Percentiles rank a stretch among this genome's conserved stretches.
phyloP scores from a whole-genome alignment of 202 grass and related monocot genomes.

The Carex arenaria region DNA sequence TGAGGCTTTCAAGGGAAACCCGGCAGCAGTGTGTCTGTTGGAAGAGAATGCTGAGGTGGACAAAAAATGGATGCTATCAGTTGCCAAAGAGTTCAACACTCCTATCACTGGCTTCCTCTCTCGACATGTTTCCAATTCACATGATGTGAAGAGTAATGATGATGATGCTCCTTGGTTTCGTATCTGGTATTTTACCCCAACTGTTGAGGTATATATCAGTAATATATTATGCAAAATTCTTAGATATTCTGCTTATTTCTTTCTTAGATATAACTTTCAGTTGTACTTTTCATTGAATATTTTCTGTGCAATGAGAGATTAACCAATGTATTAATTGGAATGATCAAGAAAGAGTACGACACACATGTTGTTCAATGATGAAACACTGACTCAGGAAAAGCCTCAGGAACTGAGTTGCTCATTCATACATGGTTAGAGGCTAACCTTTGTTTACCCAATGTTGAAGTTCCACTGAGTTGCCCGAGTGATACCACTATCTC shows the following conservation, averaged over 20 bases:
- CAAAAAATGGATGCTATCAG: conserved; percentile 48
- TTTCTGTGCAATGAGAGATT: neutral
- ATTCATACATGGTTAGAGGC: neutral
- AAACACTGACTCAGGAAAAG: neutral
- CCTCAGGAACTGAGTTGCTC: neutral
- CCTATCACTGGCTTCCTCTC: conserved; percentile 32
- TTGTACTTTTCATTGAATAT: neutral
- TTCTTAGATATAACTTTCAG: neutral
- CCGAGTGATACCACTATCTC: neutral
- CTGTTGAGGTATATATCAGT: conserved; percentile 19
- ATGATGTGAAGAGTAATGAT: neutral
- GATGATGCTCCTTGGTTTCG: conserved; percentile 17
- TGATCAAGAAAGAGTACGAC: neutral
- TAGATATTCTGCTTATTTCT: neutral
- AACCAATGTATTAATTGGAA: neutral
- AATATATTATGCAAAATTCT: neutral
- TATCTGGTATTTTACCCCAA: conserved; percentile 51
- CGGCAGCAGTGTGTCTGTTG: conserved; percentile 49
- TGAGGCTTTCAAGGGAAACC: conserved; percentile 52
- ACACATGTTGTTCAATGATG: neutral
- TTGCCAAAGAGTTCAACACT: conserved; percentile 56
- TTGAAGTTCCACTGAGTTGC: neutral
- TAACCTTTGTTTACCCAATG: neutral
- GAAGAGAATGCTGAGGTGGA: conserved; percentile 28
- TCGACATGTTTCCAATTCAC: neutral